A percentile compares a stretch with the other conserved stretches of the same genome.
Evolutionary conservation across 208 protist species (phyloP).

Genomic region (Herpetomonas tarakana): DNA sequence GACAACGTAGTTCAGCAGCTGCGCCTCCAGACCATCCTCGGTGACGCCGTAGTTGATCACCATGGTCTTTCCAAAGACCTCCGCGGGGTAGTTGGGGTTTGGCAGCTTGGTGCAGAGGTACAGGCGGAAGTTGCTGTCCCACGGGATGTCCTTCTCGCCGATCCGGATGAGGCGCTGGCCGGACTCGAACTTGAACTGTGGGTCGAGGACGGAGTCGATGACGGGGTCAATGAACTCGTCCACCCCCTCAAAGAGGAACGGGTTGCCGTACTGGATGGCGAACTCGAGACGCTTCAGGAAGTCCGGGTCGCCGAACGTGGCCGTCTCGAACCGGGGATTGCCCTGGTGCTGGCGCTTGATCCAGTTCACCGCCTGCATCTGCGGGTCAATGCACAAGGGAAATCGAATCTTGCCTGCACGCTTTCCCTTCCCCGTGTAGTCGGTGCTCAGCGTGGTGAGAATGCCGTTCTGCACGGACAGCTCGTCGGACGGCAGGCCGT

Average conservation of each 20-base stretch:
- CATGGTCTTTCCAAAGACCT: conserved; percentile 97
- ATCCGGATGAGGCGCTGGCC: conserved; percentile 91
- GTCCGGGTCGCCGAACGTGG: conserved; percentile 96
- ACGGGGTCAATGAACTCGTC: conserved; percentile 99
- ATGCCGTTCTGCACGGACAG: conserved; percentile 99
- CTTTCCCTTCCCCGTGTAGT: conserved; percentile 76
- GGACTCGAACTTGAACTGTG: conserved; percentile 90
- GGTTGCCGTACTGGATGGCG: conserved; percentile 97
- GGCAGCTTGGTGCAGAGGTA: conserved; percentile 98
- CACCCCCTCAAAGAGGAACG: conserved; percentile 98
- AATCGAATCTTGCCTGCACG: conserved; percentile 89
- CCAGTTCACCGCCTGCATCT: conserved; percentile 99
- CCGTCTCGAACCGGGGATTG: conserved; percentile 92
- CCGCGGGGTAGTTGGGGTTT: conserved; percentile 98
- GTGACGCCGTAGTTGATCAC: conserved; percentile 99
- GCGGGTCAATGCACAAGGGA: conserved; percentile 98
- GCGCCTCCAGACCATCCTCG: conserved; percentile 96
- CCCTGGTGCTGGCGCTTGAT: conserved; percentile 96
- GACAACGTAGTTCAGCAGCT: conserved; percentile 99
- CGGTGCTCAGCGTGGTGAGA: conserved; percentile 90
- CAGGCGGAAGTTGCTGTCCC: conserved; percentile 97
- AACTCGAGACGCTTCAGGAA: conserved; percentile 98
- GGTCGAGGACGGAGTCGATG: conserved; percentile 98
- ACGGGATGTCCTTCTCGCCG: conserved; percentile 97
- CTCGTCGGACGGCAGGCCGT: conserved; percentile 97